phyloP scores from a whole-genome alignment of 1,139 yeast species.

The Lodderomyces margitis region DNA sequence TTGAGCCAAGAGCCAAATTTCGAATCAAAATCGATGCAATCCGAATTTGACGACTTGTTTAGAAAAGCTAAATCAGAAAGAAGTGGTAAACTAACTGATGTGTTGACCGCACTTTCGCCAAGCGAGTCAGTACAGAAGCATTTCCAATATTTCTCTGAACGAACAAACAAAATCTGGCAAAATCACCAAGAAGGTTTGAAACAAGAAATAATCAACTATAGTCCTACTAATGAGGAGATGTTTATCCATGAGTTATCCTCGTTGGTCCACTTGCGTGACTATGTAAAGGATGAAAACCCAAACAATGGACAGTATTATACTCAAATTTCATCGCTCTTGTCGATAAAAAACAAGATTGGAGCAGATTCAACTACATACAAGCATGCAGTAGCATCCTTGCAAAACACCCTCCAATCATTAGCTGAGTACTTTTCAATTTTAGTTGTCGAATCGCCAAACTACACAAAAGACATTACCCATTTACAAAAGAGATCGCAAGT shows the following conservation, averaged over 20 bases:
- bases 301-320: slow-evolving; percentile 21
- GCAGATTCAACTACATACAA: slow-evolving; percentile 37
- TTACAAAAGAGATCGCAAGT: slow-evolving; percentile 24
- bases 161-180: not conserved
- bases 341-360: slow-evolving; percentile 45
- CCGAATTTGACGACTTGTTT: not conserved
- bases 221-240: slow-evolving; percentile 39
- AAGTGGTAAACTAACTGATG: not conserved
- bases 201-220: slow-evolving; percentile 13
- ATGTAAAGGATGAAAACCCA: slow-evolving; percentile 5
- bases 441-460: slow-evolving; percentile 28
- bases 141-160: slow-evolving; percentile 20
- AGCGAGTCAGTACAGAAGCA: slow-evolving; percentile 16
- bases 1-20: slow-evolving; percentile 5
- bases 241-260: slow-evolving; percentile 50
- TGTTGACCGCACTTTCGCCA: not conserved
- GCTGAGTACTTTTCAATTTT: slow-evolving; percentile 31
- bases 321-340: slow-evolving; percentile 39
- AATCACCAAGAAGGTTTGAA: not conserved
- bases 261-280: slow-evolving; percentile 34
- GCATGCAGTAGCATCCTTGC: slow-evolving; percentile 33
- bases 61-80: not conserved
- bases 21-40: not conserved
- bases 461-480: slow-evolving; percentile 4
- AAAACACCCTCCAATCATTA: slow-evolving; percentile 22